These are phyloP conservation scores for Begonia loranthoides DNA, from an alignment of 306 rosid genomes.

Conservation along the genomic window DNA sequence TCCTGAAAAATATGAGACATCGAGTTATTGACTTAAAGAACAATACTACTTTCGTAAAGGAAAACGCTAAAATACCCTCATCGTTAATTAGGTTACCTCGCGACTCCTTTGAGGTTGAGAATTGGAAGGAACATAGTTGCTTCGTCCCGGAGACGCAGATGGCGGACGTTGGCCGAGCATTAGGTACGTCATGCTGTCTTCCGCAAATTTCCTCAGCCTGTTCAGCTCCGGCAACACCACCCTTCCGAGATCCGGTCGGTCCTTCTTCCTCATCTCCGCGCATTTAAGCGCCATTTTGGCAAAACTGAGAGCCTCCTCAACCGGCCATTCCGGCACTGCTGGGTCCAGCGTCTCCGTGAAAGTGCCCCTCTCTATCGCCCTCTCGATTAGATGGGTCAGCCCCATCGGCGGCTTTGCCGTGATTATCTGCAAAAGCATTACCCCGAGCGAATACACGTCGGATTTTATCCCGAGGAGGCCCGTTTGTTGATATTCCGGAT, in stretches of 20 bases:
- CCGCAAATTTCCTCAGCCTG: slow-evolving; percentile 45
- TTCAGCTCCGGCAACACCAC: slow-evolving; percentile 54
- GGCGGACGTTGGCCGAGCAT: slow-evolving; percentile 5
- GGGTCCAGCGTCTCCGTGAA: slow-evolving; percentile 67
- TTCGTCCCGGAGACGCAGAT: not conserved
- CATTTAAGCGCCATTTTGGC: slow-evolving; percentile 56
- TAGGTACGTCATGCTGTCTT: slow-evolving; percentile 25
- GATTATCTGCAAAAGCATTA: slow-evolving; percentile 60
- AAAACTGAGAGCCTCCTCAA: slow-evolving; percentile 45
- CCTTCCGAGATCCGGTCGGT: slow-evolving; percentile 73
- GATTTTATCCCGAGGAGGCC: slow-evolving; percentile 80
- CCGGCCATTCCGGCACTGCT: slow-evolving; percentile 55
- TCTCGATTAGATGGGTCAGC: slow-evolving; percentile 46
- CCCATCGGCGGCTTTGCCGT: slow-evolving; percentile 79
- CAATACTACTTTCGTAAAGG: too few species aligned
- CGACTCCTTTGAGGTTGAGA: too few species aligned
- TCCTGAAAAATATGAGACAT: too few species aligned
- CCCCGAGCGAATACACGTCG: slow-evolving; percentile 67
- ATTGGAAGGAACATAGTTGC: too few species aligned
- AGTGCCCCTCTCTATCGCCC: slow-evolving; percentile 45
- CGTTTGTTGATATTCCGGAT: slow-evolving; percentile 85
- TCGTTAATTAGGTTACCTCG: too few species aligned
- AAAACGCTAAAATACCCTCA: too few species aligned
- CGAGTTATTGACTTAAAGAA: too few species aligned
- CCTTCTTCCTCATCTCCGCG: slow-evolving; percentile 69